Evolutionary conservation across 1,284 basidiomycete species (phyloP).

Genomic region (Stygiomarasmius scandens): DNA sequence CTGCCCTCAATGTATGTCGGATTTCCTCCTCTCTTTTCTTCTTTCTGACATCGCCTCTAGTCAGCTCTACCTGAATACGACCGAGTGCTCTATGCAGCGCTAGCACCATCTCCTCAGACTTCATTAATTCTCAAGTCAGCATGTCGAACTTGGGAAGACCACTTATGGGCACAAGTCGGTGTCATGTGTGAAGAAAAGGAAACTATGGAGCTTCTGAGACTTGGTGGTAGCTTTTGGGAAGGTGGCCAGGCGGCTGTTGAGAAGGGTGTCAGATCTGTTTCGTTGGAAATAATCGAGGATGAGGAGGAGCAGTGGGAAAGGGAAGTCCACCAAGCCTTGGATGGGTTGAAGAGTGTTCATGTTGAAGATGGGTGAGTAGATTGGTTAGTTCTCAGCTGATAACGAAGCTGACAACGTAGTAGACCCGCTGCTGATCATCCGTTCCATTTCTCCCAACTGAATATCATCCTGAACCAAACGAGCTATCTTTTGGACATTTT

Average conservation of each 20-base stretch:
- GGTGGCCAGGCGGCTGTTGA: slow-evolving; percentile 46
- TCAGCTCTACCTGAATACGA: slow-evolving; percentile 73
- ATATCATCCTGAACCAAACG: slow-evolving; percentile 81
- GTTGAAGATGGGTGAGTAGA: slow-evolving; percentile 61
- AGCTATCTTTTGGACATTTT: slow-evolving; percentile 75
- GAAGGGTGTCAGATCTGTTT: slow-evolving; percentile 33
- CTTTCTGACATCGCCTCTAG: slow-evolving; percentile 38
- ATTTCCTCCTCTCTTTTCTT: not conserved
- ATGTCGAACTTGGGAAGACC: slow-evolving; percentile 92
- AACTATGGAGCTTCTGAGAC: slow-evolving; percentile 56
- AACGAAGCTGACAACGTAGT: slow-evolving; percentile 3
- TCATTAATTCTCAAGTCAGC: slow-evolving; percentile 76
- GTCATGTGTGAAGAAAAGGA: slow-evolving; percentile 84
- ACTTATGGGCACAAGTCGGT: slow-evolving; percentile 91
- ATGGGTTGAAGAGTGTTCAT: slow-evolving; percentile 51
- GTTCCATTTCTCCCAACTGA: slow-evolving; percentile 85
- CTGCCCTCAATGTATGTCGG: slow-evolving; percentile 72
- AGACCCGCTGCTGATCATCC: slow-evolving; percentile 77
- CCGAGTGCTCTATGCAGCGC: slow-evolving; percentile 84
- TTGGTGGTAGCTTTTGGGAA: slow-evolving; percentile 70
- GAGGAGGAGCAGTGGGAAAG: slow-evolving; percentile 66
- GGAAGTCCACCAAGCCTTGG: slow-evolving; percentile 56
- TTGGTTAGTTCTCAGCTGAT: slow-evolving; percentile 9
- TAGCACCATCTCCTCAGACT: slow-evolving; percentile 80
- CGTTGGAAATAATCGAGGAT: slow-evolving; percentile 39